Evolutionary conservation across 2,329 filamentous ascomycete genomes (phyloP).

Genomic region (Epichloe aotearoae): DNA sequence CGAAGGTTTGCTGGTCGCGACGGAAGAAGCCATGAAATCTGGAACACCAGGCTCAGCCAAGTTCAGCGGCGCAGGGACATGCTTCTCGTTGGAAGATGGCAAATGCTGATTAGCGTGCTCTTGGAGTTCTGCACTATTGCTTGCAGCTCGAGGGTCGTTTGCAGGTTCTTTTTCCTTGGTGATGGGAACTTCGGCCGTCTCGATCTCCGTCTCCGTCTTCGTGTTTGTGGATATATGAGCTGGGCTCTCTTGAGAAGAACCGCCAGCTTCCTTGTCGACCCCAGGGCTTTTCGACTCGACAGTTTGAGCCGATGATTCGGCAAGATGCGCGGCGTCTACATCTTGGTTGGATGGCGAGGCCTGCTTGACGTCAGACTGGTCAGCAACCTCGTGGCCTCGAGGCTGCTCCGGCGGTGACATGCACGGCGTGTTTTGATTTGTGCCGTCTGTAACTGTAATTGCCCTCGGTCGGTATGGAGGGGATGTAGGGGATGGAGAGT

Average conservation of each 20-base stretch:
- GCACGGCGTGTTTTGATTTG: slow-evolving; percentile 11
- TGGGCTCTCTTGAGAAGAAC: not conserved
- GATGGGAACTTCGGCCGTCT: not conserved
- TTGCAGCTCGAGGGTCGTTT: not conserved
- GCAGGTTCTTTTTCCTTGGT: not conserved
- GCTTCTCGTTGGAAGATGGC: slow-evolving; percentile 13
- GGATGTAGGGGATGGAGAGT: not conserved
- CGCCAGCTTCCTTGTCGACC: not conserved
- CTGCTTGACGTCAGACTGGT: slow-evolving; percentile 3
- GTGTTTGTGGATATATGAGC: not conserved
- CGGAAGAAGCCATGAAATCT: slow-evolving; percentile 31
- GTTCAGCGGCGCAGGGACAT: slow-evolving; percentile 8
- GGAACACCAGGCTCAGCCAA: slow-evolving; percentile 5
- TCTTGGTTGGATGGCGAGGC: not conserved
- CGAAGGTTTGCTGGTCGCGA: slow-evolving; percentile 35
- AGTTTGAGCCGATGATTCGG: not conserved
- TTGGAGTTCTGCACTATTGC: not conserved
- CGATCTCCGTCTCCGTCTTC: not conserved
- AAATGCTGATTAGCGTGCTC: not conserved
- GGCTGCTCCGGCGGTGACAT: slow-evolving; percentile 24
- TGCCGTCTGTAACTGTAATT: not conserved
- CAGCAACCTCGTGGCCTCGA: slow-evolving; percentile 12
- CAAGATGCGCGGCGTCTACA: slow-evolving; percentile 1
- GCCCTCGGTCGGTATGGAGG: not conserved
- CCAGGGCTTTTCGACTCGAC: not conserved